phyloP scores from a whole-genome alignment of 75 land plant species.

The Azolla pinnata region DNA sequence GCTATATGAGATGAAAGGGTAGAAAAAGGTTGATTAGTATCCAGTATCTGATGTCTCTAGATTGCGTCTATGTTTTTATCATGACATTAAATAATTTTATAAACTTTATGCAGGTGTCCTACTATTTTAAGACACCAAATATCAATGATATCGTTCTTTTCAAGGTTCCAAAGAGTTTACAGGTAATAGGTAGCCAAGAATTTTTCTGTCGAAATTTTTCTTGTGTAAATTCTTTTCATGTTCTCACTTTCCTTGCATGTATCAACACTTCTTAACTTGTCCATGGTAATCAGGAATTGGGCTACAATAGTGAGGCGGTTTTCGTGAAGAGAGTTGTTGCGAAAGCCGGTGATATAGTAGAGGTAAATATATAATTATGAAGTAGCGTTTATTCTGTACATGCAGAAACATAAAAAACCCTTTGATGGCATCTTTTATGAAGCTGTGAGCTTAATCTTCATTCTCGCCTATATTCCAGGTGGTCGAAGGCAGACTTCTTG shows the following conservation, averaged over 20 bases:
- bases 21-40: neutral
- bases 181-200: no score
- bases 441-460: neutral
- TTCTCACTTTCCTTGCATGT: no score
- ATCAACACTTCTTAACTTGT: no score
- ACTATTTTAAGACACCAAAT: conserved; percentile 71
- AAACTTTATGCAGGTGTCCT: conserved; percentile 51
- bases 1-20: neutral
- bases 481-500: conserved; percentile 35
- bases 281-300: conserved; percentile 79
- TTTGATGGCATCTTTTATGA: neutral
- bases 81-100: neutral
- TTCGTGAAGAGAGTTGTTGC: conserved; percentile 90
- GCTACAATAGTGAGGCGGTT: conserved; percentile 77
- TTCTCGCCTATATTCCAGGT: conserved; percentile 17
- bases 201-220: no score
- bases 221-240: no score
- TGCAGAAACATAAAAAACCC: neutral
- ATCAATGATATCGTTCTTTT: conserved; percentile 85
- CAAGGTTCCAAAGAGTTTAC: conserved; percentile 63
- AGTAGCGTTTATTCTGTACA: neutral
- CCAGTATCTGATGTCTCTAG: neutral
- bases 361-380: no score
- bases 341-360: conserved; percentile 71
- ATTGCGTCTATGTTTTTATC: neutral